Evolutionary conservation across 106 monocot species (phyloP), one percentile per base, ranked within the genome.

Genomic region (Allium sativum): DNA sequence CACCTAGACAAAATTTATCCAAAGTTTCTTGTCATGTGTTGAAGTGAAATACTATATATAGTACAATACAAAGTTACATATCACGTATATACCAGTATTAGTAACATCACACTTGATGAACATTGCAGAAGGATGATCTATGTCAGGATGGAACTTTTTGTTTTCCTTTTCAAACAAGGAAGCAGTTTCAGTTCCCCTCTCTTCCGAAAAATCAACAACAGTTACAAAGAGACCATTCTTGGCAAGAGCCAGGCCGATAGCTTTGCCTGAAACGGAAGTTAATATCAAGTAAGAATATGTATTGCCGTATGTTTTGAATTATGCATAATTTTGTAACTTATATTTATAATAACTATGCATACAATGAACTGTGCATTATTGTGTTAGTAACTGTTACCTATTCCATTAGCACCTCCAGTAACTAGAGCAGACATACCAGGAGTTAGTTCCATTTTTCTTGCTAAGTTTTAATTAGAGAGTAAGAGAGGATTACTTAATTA

Each of bases 321-420:
- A 31, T 3, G 31, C 1, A 5, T 31, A 31, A 3, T 31, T 31
- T 31, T 31, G 31, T 31, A 31, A 5, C 31, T 3, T 31, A 31
- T 31, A 31, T 1, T 31, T 31, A 31, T 31, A 31, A 31, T 3
- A 31, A 31, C 31, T 31, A 31, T 31, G 5, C 31, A 31, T 31
- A 31, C 31, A 31, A 31, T 31, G 31, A 31, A 31, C 31, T 31
- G 31, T 31, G 31, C 1, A 31, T 31, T 3, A 31, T 31, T 31
- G 31, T 31, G 31, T 31, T 31, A 31, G 31, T 31, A 31, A 1
- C 31, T 31, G 31, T 11, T 17, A 91, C 96, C 96, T 61, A 96
- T 96, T 50, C 96, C 96, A 48, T 81, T 79, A 52, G 84, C 84
- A 44, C 87, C 96, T 40, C 96, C 96, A 55, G 96, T 96, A 75